Percentiles rank a stretch among this genome's conserved stretches.
Evolutionary conservation across 345 rosid genomes (phyloP).

Genomic region (Salix koriyanagi): DNA sequence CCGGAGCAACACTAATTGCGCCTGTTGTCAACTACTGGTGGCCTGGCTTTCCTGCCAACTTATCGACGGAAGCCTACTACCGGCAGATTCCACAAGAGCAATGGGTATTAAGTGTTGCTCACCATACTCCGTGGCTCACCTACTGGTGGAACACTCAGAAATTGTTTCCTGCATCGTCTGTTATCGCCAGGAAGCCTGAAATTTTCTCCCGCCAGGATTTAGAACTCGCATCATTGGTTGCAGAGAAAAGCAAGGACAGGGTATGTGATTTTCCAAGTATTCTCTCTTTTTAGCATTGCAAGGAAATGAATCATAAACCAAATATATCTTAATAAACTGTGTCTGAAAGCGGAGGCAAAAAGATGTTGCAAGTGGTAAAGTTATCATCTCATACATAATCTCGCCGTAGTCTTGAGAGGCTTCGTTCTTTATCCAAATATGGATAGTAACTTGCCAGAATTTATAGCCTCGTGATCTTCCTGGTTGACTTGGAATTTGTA

Average conservation of each 20-base stretch:
- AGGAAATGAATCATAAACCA: background rate
- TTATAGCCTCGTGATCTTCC: background rate
- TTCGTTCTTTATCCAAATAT: background rate
- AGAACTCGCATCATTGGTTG: background rate
- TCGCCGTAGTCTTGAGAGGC: background rate
- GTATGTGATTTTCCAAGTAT: constrained; percentile 4
- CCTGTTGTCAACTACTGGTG: constrained; percentile 33
- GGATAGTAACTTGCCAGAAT: background rate
- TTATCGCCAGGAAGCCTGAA: background rate
- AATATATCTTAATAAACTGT: too few species aligned
- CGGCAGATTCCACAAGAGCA: constrained; percentile 17
- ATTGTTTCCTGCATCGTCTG: constrained; percentile 20
- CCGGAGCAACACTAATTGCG: constrained; percentile 22
- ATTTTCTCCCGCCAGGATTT: constrained; percentile 16
- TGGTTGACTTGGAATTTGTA: background rate
- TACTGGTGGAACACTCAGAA: constrained; percentile 33
- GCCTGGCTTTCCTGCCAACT: constrained; percentile 25
- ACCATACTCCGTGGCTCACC: constrained; percentile 19
- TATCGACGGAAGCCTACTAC: constrained; percentile 20
- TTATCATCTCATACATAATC: background rate
- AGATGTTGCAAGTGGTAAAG: too few species aligned
- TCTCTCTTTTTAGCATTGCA: background rate
- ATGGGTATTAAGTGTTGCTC: constrained; percentile 17
- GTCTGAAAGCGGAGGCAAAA: background rate
- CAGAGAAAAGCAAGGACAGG: background rate